phyloP scores from a whole-genome alignment of 768 basidiomycete genomes.

The Pisolithus sp. region DNA sequence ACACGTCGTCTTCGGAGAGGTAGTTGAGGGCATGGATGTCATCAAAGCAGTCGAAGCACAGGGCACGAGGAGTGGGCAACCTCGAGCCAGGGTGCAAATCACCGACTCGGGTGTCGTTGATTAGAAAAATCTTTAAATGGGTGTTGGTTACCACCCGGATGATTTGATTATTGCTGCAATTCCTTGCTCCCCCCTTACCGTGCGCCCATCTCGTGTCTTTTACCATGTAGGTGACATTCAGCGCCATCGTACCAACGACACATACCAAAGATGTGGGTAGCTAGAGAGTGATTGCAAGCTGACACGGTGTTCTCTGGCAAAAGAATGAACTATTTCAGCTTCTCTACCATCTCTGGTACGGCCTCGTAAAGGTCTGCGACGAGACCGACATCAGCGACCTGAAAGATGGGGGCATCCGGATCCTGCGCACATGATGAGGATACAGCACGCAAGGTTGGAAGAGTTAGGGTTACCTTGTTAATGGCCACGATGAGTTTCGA shows the following conservation, averaged over 20 bases:
- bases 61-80: conserved; percentile 21
- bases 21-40: conserved; percentile 37
- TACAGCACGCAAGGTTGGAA: not conserved
- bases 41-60: conserved; percentile 35
- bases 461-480: conserved; percentile 66
- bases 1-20: conserved; percentile 45
- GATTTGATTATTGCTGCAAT: not conserved
- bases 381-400: conserved; percentile 92
- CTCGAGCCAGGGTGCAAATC: conserved; percentile 44
- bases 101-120: conserved; percentile 45
- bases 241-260: too few relatives aligned
- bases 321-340: conserved; percentile 50
- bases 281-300: not conserved
- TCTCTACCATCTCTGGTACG: conserved; percentile 86
- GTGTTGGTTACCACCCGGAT: not conserved
- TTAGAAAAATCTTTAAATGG: not conserved
- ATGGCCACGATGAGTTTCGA: conserved; percentile 97
- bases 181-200: not conserved
- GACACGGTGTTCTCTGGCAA: not conserved
- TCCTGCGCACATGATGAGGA: conserved; percentile 49
- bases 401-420: conserved; percentile 97
- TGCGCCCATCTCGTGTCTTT: too few relatives aligned
- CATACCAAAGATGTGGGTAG: too few relatives aligned
- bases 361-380: conserved; percentile 90
- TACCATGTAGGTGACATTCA: too few relatives aligned